Conservation (phyloP, 2,329 filamentous ascomycete species). For the Arthrobotrys entomopaga region DNA sequence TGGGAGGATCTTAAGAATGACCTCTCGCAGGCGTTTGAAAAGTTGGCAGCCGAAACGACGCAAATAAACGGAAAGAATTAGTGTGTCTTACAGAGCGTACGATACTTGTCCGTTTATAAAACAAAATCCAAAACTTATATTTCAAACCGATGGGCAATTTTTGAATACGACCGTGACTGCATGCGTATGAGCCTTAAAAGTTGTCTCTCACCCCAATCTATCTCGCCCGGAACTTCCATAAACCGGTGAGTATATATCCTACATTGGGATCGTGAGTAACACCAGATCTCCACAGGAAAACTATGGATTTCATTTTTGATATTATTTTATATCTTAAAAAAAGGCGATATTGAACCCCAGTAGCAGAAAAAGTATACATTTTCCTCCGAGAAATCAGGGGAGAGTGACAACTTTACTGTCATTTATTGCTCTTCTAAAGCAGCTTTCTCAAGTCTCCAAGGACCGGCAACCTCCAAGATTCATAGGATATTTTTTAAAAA, state of each 20-base stretch:
- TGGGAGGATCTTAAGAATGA: slow-evolving; percentile 86
- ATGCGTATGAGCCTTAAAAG: neutral
- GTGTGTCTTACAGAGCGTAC: neutral
- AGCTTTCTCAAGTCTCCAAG: slow-evolving; percentile 36
- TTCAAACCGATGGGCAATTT: too few species aligned
- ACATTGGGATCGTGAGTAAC: slow-evolving; percentile 21
- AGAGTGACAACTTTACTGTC: neutral
- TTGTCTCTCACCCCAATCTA: slow-evolving; percentile 26
- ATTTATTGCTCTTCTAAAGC: neutral
- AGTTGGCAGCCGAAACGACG: slow-evolving; percentile 63
- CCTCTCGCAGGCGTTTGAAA: slow-evolving; percentile 73
- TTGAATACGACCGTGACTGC: too few species aligned
- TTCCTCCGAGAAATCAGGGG: neutral
- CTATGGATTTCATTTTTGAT: neutral
- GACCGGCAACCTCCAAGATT: slow-evolving; percentile 52
- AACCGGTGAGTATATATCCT: slow-evolving; percentile 24
- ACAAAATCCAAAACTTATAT: neutral
- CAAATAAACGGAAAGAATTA: slow-evolving; percentile 34
- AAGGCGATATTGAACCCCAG: slow-evolving; percentile 18
- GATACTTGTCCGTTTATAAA: neutral
- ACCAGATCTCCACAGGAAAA: slow-evolving; percentile 14
- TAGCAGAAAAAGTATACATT: neutral
- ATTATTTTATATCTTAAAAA: neutral
- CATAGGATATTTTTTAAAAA: slow-evolving; percentile 28
- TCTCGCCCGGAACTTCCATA: neutral